Evolutionary conservation across 176 grass and related monocot species (phyloP).

Genomic region (Secale cereale): DNA sequence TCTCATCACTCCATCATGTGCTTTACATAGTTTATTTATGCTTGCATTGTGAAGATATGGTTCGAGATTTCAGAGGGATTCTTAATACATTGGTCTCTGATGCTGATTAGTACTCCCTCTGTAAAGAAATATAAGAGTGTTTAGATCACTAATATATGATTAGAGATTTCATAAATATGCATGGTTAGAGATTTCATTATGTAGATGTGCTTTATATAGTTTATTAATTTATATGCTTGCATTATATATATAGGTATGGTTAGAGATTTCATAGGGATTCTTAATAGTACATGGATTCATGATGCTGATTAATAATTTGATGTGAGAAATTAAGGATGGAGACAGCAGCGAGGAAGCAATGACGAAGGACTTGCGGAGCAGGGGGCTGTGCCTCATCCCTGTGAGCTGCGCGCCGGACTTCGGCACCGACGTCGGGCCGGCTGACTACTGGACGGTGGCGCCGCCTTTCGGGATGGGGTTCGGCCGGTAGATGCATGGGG

Average conservation of each 20-base stretch:
- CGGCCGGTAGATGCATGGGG: conserved; percentile 29
- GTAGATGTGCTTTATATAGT: too few relatives aligned
- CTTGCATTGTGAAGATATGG: not conserved
- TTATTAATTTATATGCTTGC: too few relatives aligned
- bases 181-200: too few relatives aligned
- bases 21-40: not conserved
- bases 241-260: too few relatives aligned
- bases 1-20: not conserved
- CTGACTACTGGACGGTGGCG: conserved; percentile 66
- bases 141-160: too few relatives aligned
- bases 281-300: not conserved
- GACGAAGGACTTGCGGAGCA: conserved; percentile 75
- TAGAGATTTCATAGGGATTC: conserved; percentile 3
- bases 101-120: not conserved
- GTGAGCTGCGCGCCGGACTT: conserved; percentile 69
- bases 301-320: not conserved
- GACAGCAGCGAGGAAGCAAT: conserved; percentile 30
- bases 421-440: conserved; percentile 36
- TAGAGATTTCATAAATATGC: too few relatives aligned
- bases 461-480: conserved; percentile 57
- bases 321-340: conserved; percentile 19
- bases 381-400: conserved; percentile 86
- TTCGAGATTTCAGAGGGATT: conserved; percentile 3
- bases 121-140: too few relatives aligned
- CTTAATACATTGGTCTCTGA: not conserved